Conservation (phyloP, 2,329 filamentous ascomycete genomes). For the Volutella citrinella region DNA sequence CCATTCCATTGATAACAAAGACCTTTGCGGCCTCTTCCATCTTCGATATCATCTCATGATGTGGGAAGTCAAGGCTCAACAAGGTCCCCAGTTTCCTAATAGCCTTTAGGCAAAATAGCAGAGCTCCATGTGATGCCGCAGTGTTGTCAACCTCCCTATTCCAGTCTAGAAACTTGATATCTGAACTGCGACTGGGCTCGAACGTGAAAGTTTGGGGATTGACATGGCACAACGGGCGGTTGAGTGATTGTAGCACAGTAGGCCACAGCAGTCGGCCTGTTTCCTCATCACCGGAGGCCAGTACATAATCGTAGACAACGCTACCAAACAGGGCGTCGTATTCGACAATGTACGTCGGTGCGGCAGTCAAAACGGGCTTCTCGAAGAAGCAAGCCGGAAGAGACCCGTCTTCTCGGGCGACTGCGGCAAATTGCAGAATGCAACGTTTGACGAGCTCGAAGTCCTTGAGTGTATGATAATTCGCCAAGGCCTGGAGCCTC, state of each 20-base stretch:
- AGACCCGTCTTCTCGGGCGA: conserved; percentile 29
- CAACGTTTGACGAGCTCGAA: conserved; percentile 32
- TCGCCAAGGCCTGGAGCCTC: conserved; percentile 34
- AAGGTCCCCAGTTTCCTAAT: conserved; percentile 5
- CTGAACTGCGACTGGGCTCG: conserved; percentile 1
- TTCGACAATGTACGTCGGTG: conserved; percentile 34
- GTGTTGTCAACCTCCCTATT: conserved; percentile 4
- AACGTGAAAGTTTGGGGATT: conserved; percentile 13
- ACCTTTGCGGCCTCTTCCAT: conserved; percentile 5
- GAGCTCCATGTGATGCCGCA: conserved; percentile 6
- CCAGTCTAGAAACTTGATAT: conserved; percentile 13
- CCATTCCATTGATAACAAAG: conserved; percentile 6
- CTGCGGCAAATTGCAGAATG: conserved; percentile 32
- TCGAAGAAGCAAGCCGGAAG: conserved; percentile 34
- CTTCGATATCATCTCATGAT: conserved; percentile 7
- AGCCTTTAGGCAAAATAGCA: conserved; percentile 8
- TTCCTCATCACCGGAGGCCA: conserved; percentile 27
- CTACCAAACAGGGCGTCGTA: conserved; percentile 34
- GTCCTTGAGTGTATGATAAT: conserved; percentile 34
- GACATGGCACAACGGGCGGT: conserved; percentile 22
- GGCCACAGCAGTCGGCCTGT: conserved; percentile 28
- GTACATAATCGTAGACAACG: conserved; percentile 30
- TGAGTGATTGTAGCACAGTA: conserved; percentile 27
- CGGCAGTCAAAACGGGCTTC: conserved; percentile 25
- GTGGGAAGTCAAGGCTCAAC: conserved; percentile 5